phyloP scores from a whole-genome alignment of 2,329 filamentous ascomycete genomes.

The Fusarium sterilihyphosum region DNA sequence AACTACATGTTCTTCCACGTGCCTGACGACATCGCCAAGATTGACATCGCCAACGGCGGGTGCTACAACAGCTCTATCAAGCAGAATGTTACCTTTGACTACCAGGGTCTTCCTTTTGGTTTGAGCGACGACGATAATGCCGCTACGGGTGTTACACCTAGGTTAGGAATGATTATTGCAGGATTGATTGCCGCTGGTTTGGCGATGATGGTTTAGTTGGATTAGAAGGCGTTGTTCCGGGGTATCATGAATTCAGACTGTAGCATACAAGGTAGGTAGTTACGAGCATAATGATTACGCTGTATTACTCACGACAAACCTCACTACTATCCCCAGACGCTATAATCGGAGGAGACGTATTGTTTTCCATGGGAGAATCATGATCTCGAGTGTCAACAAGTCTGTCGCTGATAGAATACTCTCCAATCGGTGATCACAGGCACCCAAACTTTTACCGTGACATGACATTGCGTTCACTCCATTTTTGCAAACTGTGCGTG shows the following conservation, averaged over 20 bases:
- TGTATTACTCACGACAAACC: not conserved
- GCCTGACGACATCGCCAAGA: constrained; percentile 71
- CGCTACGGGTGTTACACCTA: constrained; percentile 40
- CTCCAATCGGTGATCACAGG: not conserved
- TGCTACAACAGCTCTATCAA: constrained; percentile 72
- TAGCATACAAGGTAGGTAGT: not conserved
- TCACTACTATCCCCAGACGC: not conserved
- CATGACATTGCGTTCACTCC: not conserved
- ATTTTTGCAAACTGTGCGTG: not conserved
- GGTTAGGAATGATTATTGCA: constrained; percentile 27
- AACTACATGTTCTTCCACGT: constrained; percentile 84
- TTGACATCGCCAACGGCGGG: constrained; percentile 74
- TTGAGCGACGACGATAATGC: constrained; percentile 48
- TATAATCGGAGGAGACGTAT: not conserved
- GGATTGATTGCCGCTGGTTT: constrained; percentile 32
- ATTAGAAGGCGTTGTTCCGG: not conserved
- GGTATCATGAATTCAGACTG: not conserved
- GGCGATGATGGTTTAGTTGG: constrained; percentile 36
- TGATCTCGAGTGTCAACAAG: not conserved
- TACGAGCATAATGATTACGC: constrained; percentile 11
- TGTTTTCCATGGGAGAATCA: not conserved
- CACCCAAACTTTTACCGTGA: not conserved
- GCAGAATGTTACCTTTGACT: constrained; percentile 78
- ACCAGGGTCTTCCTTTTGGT: constrained; percentile 67
- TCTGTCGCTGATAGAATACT: not conserved